Conservation (phyloP, 139 green algal species). For the Yamagishiella unicocca region DNA sequence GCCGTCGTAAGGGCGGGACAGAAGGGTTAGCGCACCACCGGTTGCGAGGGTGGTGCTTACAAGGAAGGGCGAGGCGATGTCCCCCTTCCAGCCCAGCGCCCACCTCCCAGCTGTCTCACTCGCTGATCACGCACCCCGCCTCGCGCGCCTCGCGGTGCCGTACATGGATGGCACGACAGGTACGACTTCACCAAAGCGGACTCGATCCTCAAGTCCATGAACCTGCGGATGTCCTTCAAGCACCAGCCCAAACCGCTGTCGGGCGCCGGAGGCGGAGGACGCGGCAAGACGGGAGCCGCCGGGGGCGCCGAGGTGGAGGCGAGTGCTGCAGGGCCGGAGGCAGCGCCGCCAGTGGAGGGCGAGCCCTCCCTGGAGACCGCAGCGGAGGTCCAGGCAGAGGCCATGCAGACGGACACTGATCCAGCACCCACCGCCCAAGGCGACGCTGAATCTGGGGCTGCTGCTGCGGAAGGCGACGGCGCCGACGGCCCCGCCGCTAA, state of each 20-base stretch:
- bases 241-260: conserved; percentile 13
- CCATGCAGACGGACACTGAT: not conserved
- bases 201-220: conserved; percentile 67
- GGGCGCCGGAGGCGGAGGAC: not conserved
- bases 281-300: too few species aligned
- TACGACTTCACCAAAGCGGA: conserved; percentile 83
- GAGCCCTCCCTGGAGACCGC: not conserved
- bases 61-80: too few species aligned
- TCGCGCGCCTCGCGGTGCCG: too few species aligned
- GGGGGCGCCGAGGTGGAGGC: conserved; percentile 1
- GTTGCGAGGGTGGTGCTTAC: too few species aligned
- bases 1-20: too few species aligned
- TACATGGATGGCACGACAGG: too few species aligned
- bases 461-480: not conserved
- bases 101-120: too few species aligned
- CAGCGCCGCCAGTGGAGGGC: not conserved
- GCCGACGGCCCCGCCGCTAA: conserved; percentile 1
- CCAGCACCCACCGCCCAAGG: not conserved
- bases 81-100: too few species aligned
- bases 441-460: not conserved
- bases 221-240: conserved; percentile 59
- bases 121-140: too few species aligned
- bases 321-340: not conserved
- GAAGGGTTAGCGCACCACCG: too few species aligned
- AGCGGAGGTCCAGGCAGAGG: not conserved